Evolutionary conservation across 177 flowering plant species (phyloP), one percentile per base, ranked within the genome.

Genomic region (Vitis hybrid): DNA sequence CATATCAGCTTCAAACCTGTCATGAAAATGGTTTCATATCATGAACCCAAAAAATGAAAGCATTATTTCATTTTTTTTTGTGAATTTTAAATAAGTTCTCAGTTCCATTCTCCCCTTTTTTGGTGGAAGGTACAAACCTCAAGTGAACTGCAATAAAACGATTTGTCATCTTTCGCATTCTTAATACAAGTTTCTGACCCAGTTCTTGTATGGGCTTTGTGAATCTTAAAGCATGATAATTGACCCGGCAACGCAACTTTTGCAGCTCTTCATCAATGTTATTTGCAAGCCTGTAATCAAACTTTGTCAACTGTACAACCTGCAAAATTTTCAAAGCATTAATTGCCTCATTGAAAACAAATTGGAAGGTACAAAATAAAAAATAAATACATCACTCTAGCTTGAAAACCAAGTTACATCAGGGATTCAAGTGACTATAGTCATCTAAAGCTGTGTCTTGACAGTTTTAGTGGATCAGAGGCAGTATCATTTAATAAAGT

Each of bases 1-100:
- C 97, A 96, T 96, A 70, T 96, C 99, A 74, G 98, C 90, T 81
- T 96, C 99, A 85, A 89, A 96, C 84, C 99, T 96, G 85, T 57
- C 55, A 77, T 18, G 22, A 11, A 49, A 67, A 56, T 12, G 72
- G 22, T 52, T 60, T 51, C 50, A 62, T 12, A 55, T 12, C 53
- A 68, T 14, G 14, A 4, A 63, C 22, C 19, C 3, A 58, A 19
- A 66, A 61, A 8, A 15, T 60, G 55, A 45, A 69, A 31, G 55
- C 7, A 72, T 15, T 2, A 73, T 4, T 20, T 13, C 13, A 26
- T 29, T 13, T 19, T 15, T 33, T 20, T 33, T 1, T 22, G 31
- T 58, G 53, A 20, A 53, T 2, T 48, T 45, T 53, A 51, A 11
- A 65, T 33, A 61, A 33, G 39, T 61, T 31, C 64, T 20, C 29